Percentiles rank a stretch among this genome's conserved stretches.
Evolutionary conservation across 2,329 filamentous ascomycete species (phyloP).

Genomic region (Aspergillaceae sp.): DNA sequence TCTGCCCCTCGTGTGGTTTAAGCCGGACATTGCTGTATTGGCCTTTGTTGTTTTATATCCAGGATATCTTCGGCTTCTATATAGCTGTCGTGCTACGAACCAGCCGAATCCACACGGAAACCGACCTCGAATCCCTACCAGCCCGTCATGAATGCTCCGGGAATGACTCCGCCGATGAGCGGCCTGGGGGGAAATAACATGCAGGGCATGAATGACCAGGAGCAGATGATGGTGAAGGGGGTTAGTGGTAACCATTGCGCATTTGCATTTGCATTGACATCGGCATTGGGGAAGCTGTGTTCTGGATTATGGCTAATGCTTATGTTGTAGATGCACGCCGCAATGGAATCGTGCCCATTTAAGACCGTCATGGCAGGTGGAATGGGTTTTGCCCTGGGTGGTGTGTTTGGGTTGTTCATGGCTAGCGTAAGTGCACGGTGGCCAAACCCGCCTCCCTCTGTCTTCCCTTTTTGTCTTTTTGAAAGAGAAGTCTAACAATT

Average conservation of each 20-base stretch:
- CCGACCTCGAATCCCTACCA: neutral
- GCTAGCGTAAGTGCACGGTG: conserved; percentile 61
- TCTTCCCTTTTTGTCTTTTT: neutral
- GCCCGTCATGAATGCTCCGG: conserved; percentile 28
- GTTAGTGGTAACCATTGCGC: conserved; percentile 18
- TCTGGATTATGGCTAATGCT: neutral
- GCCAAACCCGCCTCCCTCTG: neutral
- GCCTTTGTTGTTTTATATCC: neutral
- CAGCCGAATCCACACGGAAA: neutral
- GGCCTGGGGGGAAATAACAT: conserved; percentile 17
- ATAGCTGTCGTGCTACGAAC: neutral
- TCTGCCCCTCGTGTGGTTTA: no score
- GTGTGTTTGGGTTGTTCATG: conserved; percentile 96
- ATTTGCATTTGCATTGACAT: neutral
- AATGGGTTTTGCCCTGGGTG: conserved; percentile 90
- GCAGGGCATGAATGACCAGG: conserved; percentile 39
- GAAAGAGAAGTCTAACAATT: neutral
- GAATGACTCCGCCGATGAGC: conserved; percentile 24
- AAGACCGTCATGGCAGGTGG: conserved; percentile 85
- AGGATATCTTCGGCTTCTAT: neutral
- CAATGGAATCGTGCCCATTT: conserved; percentile 85
- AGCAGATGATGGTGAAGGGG: conserved; percentile 41
- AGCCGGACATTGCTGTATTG: no score
- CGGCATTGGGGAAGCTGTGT: neutral
- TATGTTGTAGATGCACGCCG: conserved; percentile 59